phyloP scores from a whole-genome alignment of 345 rosid genomes.

The Cardamine resedifolia region DNA sequence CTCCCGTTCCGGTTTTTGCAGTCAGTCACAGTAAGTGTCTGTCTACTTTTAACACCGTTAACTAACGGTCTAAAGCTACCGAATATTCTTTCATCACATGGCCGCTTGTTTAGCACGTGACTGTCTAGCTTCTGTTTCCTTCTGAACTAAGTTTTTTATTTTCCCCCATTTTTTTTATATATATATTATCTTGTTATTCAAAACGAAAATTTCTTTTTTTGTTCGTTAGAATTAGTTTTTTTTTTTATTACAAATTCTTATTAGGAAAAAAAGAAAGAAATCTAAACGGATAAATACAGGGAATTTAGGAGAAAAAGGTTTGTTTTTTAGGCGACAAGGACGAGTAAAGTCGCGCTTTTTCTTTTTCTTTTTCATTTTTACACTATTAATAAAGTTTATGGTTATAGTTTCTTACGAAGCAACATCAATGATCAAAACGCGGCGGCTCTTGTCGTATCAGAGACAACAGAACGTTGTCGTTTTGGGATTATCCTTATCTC shows the following conservation, averaged over 20 bases:
- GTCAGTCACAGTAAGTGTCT: background rate
- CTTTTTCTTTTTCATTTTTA: background rate
- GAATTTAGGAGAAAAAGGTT: background rate
- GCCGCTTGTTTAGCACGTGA: constrained; percentile 27
- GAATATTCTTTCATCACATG: constrained; percentile 41
- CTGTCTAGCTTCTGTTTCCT: constrained; percentile 29
- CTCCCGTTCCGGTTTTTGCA: constrained; percentile 21
- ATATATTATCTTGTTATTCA: background rate
- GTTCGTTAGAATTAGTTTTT: background rate
- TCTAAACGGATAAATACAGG: constrained; percentile 3
- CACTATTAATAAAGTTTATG: background rate
- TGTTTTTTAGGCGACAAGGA: constrained; percentile 30
- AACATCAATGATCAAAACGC: constrained; percentile 38
- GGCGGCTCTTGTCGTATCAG: constrained; percentile 39
- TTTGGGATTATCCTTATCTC: constrained; percentile 28
- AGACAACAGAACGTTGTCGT: constrained; percentile 33
- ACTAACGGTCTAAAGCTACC: constrained; percentile 15
- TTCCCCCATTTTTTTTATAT: background rate
- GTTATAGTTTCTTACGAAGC: constrained; percentile 26
- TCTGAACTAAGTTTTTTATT: constrained; percentile 21
- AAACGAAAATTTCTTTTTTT: background rate
- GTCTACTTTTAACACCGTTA: constrained; percentile 19
- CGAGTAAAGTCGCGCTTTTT: constrained; percentile 19
- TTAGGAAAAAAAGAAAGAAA: background rate
- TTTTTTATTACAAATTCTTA: background rate